These are phyloP conservation scores for Jacaranda mimosifolia DNA, from an alignment of 257 asterid genomes.

Conservation along the genomic window DNA sequence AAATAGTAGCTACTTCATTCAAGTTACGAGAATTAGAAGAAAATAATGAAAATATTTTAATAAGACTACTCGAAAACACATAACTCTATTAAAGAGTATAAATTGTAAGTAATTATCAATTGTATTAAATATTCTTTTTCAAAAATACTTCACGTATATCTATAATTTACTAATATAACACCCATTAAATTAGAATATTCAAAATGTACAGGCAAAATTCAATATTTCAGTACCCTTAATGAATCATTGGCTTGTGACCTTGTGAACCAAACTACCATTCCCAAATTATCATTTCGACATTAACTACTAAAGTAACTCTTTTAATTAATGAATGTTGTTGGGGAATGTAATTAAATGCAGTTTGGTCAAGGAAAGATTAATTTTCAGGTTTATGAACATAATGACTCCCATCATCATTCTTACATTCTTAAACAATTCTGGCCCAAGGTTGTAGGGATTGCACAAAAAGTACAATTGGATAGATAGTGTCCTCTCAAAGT, in stretches of 20 bases:
- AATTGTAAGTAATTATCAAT: too few relatives aligned
- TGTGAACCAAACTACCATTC: conserved; percentile 30
- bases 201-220: too few relatives aligned
- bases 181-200: too few relatives aligned
- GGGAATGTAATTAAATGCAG: conserved; percentile 38
- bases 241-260: conserved; percentile 22
- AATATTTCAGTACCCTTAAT: neutral
- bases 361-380: conserved; percentile 34
- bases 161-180: too few relatives aligned
- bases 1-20: too few relatives aligned
- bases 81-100: too few relatives aligned
- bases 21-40: too few relatives aligned
- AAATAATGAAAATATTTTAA: too few relatives aligned
- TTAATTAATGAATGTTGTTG: conserved; percentile 19
- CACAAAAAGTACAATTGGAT: conserved; percentile 1
- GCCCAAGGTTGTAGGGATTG: conserved; percentile 33
- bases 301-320: neutral
- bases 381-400: conserved; percentile 36
- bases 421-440: conserved; percentile 15
- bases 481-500: conserved; percentile 48
- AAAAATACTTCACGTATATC: too few relatives aligned
- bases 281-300: conserved; percentile 23
- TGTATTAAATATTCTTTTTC: too few relatives aligned
- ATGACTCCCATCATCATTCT: conserved; percentile 32
- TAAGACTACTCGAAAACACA: too few relatives aligned